Conservation (phyloP, 805 yeast genomes). For the Jamesozyma lodderae region DNA sequence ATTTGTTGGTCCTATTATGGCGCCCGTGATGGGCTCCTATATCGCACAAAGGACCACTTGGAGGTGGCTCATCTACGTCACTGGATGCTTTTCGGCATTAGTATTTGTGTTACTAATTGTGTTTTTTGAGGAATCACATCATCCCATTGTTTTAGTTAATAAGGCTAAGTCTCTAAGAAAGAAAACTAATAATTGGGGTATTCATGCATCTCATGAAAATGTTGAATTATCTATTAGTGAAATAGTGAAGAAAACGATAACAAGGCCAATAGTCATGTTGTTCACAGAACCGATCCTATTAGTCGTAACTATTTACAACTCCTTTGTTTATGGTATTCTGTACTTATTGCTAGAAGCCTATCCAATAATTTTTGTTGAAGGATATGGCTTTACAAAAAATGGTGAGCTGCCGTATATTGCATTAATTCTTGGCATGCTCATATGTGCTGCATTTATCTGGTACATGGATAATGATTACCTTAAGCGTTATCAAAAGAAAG, state of each 20-base stretch:
- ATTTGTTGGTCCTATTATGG: conserved; percentile 70
- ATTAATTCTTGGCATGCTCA: conserved; percentile 56
- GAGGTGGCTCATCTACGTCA: conserved; percentile 47
- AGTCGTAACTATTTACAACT: conserved; percentile 57
- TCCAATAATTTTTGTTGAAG: conserved; percentile 57
- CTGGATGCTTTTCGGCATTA: conserved; percentile 38
- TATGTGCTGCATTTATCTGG: conserved; percentile 41
- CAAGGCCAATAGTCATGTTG: conserved; percentile 63
- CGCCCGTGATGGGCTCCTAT: conserved; percentile 62
- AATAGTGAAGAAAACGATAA: conserved; percentile 50
- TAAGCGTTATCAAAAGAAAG: conserved; percentile 39
- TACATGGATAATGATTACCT: conserved; percentile 46
- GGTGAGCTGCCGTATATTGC: conserved; percentile 74
- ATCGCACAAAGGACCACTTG: conserved; percentile 34
- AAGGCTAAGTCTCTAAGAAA: conserved; percentile 51
- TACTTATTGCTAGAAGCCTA: conserved; percentile 67
- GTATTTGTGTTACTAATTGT: conserved; percentile 30
- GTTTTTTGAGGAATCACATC: conserved; percentile 42
- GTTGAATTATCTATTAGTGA: conserved; percentile 48
- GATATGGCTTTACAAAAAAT: conserved; percentile 44
- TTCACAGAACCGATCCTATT: conserved; percentile 63
- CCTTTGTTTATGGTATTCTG: conserved; percentile 73
- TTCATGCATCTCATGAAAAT: conserved; percentile 69
- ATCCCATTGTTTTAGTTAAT: conserved; percentile 35
- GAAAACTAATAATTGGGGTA: conserved; percentile 74